A percentile compares a stretch with the other conserved stretches of the same genome.
phyloP scores from a whole-genome alignment of 73 alveolate species.

The Loxodes magnus region DNA sequence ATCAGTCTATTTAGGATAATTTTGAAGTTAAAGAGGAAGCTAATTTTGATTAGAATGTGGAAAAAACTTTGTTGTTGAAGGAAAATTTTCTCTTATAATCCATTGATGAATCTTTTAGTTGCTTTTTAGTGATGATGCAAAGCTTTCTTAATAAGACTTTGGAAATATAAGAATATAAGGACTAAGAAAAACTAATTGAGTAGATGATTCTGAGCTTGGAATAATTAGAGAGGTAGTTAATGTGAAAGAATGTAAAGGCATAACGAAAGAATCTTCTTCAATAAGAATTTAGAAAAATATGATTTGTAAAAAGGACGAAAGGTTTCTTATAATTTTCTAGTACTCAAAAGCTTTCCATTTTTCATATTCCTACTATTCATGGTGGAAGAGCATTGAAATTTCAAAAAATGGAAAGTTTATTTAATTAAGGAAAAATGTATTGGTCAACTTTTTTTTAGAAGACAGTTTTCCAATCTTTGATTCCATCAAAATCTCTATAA shows the following conservation, averaged over 20 bases:
- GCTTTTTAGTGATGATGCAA: constrained; percentile 2
- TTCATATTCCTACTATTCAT: neutral
- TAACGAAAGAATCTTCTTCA: constrained; percentile 4
- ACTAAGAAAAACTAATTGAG: constrained; percentile 9
- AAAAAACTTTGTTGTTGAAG: constrained; percentile 1
- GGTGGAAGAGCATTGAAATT: neutral
- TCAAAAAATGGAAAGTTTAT: too few relatives aligned
- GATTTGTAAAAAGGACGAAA: constrained; percentile 1
- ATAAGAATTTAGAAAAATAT: neutral
- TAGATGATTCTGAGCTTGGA: constrained; percentile 2
- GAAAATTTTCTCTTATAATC: neutral
- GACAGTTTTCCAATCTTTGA: too few relatives aligned
- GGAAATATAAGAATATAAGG: constrained; percentile 1
- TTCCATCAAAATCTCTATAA: too few relatives aligned
- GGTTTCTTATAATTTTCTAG: neutral
- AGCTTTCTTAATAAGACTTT: neutral
- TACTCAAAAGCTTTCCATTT: constrained; percentile 11
- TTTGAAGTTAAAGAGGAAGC: constrained; percentile 2
- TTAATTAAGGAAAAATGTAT: too few relatives aligned
- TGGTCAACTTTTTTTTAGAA: too few relatives aligned
- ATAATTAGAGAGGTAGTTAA: constrained; percentile 1
- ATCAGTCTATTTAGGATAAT: too few relatives aligned
- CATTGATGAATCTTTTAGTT: constrained; percentile 6
- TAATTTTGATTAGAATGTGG: neutral
- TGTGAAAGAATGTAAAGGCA: too few relatives aligned